Conservation (phyloP, 345 rosid species). For the Eucalyptus brandiana region DNA sequence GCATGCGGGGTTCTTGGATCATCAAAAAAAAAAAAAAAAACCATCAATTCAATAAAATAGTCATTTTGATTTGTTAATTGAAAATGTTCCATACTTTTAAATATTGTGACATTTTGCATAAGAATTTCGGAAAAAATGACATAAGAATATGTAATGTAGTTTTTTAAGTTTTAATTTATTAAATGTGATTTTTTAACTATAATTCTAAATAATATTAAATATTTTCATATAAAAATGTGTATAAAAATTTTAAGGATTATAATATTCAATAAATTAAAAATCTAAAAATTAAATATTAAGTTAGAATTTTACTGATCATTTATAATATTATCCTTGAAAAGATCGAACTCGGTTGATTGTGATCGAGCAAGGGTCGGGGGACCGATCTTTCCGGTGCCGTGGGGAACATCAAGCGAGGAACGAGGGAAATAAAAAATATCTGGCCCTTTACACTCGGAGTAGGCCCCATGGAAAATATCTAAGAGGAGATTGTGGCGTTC, state of each 20-base stretch:
- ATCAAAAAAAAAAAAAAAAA: too few species aligned
- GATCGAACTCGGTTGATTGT: neutral
- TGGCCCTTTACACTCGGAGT: neutral
- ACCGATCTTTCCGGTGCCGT: neutral
- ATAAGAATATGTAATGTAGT: too few species aligned
- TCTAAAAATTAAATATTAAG: neutral
- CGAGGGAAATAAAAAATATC: neutral
- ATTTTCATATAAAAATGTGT: too few species aligned
- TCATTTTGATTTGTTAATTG: neutral
- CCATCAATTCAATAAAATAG: neutral
- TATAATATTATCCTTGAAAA: too few species aligned
- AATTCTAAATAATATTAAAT: too few species aligned
- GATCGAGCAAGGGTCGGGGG: neutral
- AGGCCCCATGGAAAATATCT: neutral
- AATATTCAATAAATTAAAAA: accelerated
- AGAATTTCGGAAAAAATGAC: neutral
- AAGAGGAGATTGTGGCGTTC: neutral
- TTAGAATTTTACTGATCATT: neutral
- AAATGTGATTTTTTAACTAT: too few species aligned
- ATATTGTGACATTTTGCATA: neutral
- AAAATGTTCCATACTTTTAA: neutral
- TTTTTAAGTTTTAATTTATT: too few species aligned
- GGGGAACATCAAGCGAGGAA: neutral
- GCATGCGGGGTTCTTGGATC: too few species aligned
- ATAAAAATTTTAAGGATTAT: accelerated